Percentiles rank a stretch among this genome's conserved stretches.
Evolutionary conservation across 805 yeast genomes (phyloP).

Genomic region (Kazachstania africana): DNA sequence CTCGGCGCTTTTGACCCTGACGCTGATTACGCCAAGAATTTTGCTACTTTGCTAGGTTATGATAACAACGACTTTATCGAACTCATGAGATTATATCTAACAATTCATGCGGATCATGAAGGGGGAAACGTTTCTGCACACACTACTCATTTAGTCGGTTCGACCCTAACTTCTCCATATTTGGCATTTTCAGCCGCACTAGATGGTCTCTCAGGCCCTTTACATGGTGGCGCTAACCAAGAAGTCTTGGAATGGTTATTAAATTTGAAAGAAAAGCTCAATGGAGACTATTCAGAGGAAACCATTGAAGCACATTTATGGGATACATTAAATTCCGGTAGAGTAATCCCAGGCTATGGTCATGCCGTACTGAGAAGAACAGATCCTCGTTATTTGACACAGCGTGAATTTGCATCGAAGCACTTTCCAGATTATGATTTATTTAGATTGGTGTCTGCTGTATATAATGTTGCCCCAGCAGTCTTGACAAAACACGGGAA

Average conservation of each 20-base stretch:
- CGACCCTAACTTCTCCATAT: slow-evolving; percentile 69
- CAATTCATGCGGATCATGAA: slow-evolving; percentile 80
- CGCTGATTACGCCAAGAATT: slow-evolving; percentile 55
- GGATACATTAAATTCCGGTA: slow-evolving; percentile 67
- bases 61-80: slow-evolving; percentile 60
- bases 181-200: slow-evolving; percentile 70
- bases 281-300: slow-evolving; percentile 56
- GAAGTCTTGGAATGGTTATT: slow-evolving; percentile 75
- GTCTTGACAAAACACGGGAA: slow-evolving; percentile 76
- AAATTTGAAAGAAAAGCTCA: slow-evolving; percentile 43
- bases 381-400: slow-evolving; percentile 79
- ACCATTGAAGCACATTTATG: slow-evolving; percentile 65
- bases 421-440: slow-evolving; percentile 70
- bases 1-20: slow-evolving; percentile 25
- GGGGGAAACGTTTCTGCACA: slow-evolving; percentile 86
- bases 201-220: slow-evolving; percentile 78
- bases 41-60: slow-evolving; percentile 46
- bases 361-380: slow-evolving; percentile 82
- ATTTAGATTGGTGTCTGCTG: slow-evolving; percentile 64
- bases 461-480: slow-evolving; percentile 72
- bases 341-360: slow-evolving; percentile 83
- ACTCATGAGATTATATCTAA: slow-evolving; percentile 67
- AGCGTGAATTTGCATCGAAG: slow-evolving; percentile 65
- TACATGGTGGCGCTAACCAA: slow-evolving; percentile 82
- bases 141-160: slow-evolving; percentile 76